Evolutionary conservation across 2,329 filamentous ascomycete genomes (phyloP).

Genomic region (Colletotrichum destructivum): DNA sequence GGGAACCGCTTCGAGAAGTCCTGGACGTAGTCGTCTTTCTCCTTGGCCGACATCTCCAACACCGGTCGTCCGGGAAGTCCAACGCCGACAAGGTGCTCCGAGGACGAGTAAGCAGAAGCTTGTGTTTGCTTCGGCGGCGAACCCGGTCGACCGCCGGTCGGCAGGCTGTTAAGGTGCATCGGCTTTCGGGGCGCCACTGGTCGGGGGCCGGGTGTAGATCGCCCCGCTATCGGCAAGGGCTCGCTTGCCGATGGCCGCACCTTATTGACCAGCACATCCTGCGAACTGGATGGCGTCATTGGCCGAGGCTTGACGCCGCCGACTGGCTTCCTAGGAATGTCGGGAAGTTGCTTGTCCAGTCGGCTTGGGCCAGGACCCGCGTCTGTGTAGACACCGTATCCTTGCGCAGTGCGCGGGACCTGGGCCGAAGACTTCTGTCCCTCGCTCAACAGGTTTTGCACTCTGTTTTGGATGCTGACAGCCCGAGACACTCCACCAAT

Average conservation of each 20-base stretch:
- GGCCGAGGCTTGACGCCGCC: conserved; percentile 51
- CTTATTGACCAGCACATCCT: conserved; percentile 43
- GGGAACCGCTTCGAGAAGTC: conserved; percentile 90
- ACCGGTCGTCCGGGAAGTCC: conserved; percentile 65
- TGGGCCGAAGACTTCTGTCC: conserved; percentile 73
- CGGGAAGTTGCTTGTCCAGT: conserved; percentile 58
- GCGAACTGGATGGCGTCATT: conserved; percentile 46
- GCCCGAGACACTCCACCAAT: conserved; percentile 76
- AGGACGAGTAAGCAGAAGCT: conserved; percentile 43
- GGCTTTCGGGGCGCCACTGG: conserved; percentile 75
- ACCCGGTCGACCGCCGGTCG: conserved; percentile 58
- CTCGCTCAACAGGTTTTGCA: conserved; percentile 88
- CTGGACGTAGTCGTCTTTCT: conserved; percentile 77
- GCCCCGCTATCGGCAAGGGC: conserved; percentile 42
- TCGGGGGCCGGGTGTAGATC: conserved; percentile 50
- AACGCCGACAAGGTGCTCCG: conserved; percentile 60
- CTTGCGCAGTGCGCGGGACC: conserved; percentile 82
- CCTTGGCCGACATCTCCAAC: conserved; percentile 69
- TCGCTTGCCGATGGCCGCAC: conserved; percentile 43
- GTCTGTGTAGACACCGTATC: conserved; percentile 90
- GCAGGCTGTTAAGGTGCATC: conserved; percentile 70
- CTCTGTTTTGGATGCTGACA: conserved; percentile 90
- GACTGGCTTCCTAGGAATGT: conserved; percentile 68
- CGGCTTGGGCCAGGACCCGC: conserved; percentile 55
- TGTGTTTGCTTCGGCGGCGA: conserved; percentile 62